Evolutionary conservation across 106 monocot genomes (phyloP).

Genomic region (Alisma plantagoaquatica): DNA sequence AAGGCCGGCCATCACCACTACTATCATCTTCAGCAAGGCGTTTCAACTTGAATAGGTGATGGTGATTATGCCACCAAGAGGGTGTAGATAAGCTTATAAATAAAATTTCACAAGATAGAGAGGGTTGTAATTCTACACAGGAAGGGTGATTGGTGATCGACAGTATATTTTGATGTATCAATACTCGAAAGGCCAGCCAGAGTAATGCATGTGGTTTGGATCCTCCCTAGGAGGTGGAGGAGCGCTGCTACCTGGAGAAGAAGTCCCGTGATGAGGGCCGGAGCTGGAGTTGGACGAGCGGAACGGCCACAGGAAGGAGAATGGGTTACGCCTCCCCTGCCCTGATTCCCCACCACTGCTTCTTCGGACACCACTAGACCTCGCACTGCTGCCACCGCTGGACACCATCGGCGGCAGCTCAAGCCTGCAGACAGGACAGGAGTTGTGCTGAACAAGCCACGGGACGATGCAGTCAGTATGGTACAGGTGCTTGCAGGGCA

Average conservation of each 20-base stretch:
- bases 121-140: too few relatives aligned
- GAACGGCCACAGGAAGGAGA: conserved; percentile 64
- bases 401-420: conserved; percentile 35
- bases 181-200: conserved; percentile 45
- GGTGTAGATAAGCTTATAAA: not conserved
- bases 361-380: conserved; percentile 8
- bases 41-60: too few relatives aligned
- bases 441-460: conserved; percentile 83
- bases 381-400: conserved; percentile 3
- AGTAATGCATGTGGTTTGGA: conserved; percentile 27
- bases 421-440: conserved; percentile 78
- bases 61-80: too few relatives aligned
- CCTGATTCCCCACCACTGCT: conserved; percentile 2
- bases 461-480: conserved; percentile 83
- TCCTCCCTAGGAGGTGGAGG: conserved; percentile 26
- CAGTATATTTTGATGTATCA: conserved; percentile 1
- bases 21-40: too few relatives aligned
- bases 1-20: too few relatives aligned
- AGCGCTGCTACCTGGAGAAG: conserved; percentile 12
- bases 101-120: too few relatives aligned
- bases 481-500: conserved; percentile 85
- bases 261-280: conserved; percentile 4
- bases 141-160: too few relatives aligned
- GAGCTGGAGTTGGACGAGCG: conserved; percentile 26
- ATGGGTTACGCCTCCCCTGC: conserved; percentile 36